Evolutionary conservation across 345 rosid species (phyloP), one percentile per base, ranked within the genome.

Genomic region (Ceriops decandra): DNA sequence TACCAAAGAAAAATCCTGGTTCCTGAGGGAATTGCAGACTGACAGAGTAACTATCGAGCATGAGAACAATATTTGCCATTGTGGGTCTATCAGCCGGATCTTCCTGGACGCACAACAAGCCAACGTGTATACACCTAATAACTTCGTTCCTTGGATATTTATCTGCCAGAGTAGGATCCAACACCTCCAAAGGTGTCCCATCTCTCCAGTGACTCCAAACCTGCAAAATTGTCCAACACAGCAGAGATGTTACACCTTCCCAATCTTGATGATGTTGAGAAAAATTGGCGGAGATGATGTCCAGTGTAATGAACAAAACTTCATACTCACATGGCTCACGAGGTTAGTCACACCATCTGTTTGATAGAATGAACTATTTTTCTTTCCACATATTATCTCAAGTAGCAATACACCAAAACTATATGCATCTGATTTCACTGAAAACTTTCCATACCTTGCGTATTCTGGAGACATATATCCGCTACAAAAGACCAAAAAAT

Each of bases 81-180:
- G 86, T 69, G 1, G 88, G 93, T 62, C 83, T 82, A 15, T 36
- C 60, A 20, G 52, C 68, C 17, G 89, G 83, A 68, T 88, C 86
- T 81, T 84, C 84, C 64, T 89, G 90, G 52, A 83, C 90, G 63
- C 95, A 88, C 31, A 88, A 62, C 38, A 88, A 69, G 5, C 90
- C 90, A 1, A 90, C 80, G 46, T 82, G 88, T 22, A 86, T 72
- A 52, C 80, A 86, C 73, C 82, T 76, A 47, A 78, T 66, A 19
- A 85, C 82, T 75, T 90, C 86, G 31, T 32, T 68, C 6, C 49
- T 78, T 20, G 69, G 69, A 71, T 78, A 82, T 1, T 70, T 72
- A 7, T 74, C 70, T 2, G 3, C 61, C 17, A 88, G 26, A 65
- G 56, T 21, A 26, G 85, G 80, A 73, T 90, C 92, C 56, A 88